A percentile compares a stretch with the other conserved stretches of the same genome.
Conservation (phyloP, 1,139 yeast genomes). For the Torulaspora globosa region DNA sequence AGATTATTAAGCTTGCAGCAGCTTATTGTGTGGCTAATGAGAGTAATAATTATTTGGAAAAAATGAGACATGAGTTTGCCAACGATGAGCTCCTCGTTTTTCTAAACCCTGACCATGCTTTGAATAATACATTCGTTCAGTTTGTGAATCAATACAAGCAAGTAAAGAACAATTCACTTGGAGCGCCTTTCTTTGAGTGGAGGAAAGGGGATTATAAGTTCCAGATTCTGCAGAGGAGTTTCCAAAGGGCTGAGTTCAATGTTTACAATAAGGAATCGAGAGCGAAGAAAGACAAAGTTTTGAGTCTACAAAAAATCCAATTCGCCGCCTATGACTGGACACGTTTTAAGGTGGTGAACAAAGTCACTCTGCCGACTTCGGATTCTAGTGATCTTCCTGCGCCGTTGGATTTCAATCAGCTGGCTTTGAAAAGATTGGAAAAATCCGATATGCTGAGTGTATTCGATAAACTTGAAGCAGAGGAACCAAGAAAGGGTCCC, state of each 20-base stretch:
- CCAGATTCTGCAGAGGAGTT: conserved; percentile 48
- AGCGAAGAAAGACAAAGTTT: conserved; percentile 35
- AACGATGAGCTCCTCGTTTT: conserved; percentile 64
- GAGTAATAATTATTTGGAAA: conserved; percentile 46
- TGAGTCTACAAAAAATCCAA: conserved; percentile 44
- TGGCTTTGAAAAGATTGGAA: conserved; percentile 24
- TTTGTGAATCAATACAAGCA: conserved; percentile 56
- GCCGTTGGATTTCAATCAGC: conserved; percentile 57
- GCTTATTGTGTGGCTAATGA: conserved; percentile 50
- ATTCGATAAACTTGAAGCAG: conserved; percentile 3
- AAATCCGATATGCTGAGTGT: conserved; percentile 1
- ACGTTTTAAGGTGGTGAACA: conserved; percentile 68
- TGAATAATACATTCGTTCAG: conserved; percentile 49
- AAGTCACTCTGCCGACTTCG: conserved; percentile 60
- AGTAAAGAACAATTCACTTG: conserved; percentile 18
- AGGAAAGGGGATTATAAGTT: conserved; percentile 31
- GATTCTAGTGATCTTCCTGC: conserved; percentile 63
- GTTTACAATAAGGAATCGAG: conserved; percentile 41
- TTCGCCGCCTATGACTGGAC: conserved; percentile 88
- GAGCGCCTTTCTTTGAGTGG: conserved; percentile 24
- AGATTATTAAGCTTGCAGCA: conserved; percentile 70
- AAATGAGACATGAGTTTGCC: conserved; percentile 41
- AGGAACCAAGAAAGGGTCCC: conserved; percentile 13
- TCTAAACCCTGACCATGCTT: conserved; percentile 55
- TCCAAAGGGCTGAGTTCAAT: conserved; percentile 54